These are phyloP conservation scores for Lunularia cruciata DNA, from an alignment of 225 moss, liverwort and hornwort species.

Conservation along the genomic window DNA sequence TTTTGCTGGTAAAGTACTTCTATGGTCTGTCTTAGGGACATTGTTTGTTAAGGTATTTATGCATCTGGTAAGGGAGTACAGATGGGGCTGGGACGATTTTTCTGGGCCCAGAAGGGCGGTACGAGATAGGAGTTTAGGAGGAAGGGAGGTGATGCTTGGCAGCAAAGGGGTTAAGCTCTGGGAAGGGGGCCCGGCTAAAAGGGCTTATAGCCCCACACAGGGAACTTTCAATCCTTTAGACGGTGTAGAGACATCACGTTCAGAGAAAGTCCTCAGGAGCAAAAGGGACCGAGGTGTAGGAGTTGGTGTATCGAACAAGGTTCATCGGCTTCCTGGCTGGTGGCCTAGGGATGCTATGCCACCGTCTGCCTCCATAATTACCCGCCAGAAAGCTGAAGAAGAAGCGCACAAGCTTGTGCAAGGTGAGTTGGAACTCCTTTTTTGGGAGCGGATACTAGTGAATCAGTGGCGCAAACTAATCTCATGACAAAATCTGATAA, in stretches of 20 bases:
- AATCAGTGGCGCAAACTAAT: not conserved
- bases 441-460: not conserved
- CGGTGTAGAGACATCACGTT: conserved; percentile 61
- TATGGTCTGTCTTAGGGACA: conserved; percentile 64
- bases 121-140: conserved; percentile 81
- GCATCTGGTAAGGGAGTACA: conserved; percentile 51
- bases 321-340: conserved; percentile 71
- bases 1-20: conserved; percentile 69
- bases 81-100: conserved; percentile 86
- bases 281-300: conserved; percentile 32
- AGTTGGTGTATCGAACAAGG: conserved; percentile 28
- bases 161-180: conserved; percentile 52
- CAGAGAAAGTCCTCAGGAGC: conserved; percentile 59
- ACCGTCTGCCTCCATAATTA: conserved; percentile 46
- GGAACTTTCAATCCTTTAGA: conserved; percentile 63
- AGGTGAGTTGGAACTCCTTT: conserved; percentile 43
- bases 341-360: conserved; percentile 68
- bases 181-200: conserved; percentile 58
- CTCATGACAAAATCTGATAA: not conserved
- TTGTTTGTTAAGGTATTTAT: conserved; percentile 55
- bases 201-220: conserved; percentile 39
- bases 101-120: conserved; percentile 55
- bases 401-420: conserved; percentile 64
- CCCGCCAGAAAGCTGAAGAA: conserved; percentile 57
- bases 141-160: conserved; percentile 62